A percentile compares a stretch with the other conserved stretches of the same genome.
Evolutionary conservation across 148 eudicot species (phyloP).

Genomic region (Talinum fruticosum): DNA sequence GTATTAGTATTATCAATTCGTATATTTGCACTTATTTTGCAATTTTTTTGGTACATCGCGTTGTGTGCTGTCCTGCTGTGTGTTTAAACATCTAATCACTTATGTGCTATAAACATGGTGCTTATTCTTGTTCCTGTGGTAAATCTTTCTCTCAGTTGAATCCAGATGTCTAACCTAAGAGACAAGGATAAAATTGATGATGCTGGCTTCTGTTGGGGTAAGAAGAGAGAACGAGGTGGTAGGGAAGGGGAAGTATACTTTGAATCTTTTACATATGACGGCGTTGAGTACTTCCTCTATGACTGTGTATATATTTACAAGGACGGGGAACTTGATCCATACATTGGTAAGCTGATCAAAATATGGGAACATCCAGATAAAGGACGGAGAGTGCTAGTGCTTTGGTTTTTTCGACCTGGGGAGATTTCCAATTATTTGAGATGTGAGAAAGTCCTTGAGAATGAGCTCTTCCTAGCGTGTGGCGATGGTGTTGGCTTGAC

Average conservation of each 20-base stretch:
- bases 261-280: conserved; percentile 49
- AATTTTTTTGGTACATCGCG: too few relatives aligned
- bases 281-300: conserved; percentile 36
- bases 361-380: conserved; percentile 46
- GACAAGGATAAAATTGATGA: too few relatives aligned
- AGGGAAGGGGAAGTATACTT: conserved; percentile 8
- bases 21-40: too few relatives aligned
- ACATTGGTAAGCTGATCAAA: conserved; percentile 45
- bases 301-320: conserved; percentile 49
- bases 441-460: conserved; percentile 19
- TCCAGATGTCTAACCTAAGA: too few relatives aligned
- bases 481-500: conserved; percentile 60
- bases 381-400: conserved; percentile 46
- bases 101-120: too few relatives aligned
- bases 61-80: too few relatives aligned
- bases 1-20: too few relatives aligned
- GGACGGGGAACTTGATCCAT: conserved; percentile 39
- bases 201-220: too few relatives aligned
- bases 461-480: conserved; percentile 30
- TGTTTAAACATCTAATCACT: too few relatives aligned
- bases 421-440: conserved; percentile 50
- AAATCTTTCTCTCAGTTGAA: too few relatives aligned
- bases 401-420: conserved; percentile 67
- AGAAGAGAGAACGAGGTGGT: too few relatives aligned
- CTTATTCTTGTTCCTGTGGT: too few relatives aligned